phyloP scores from a whole-genome alignment of 2,329 filamentous ascomycete species.

The Hypoxylon sp. region DNA sequence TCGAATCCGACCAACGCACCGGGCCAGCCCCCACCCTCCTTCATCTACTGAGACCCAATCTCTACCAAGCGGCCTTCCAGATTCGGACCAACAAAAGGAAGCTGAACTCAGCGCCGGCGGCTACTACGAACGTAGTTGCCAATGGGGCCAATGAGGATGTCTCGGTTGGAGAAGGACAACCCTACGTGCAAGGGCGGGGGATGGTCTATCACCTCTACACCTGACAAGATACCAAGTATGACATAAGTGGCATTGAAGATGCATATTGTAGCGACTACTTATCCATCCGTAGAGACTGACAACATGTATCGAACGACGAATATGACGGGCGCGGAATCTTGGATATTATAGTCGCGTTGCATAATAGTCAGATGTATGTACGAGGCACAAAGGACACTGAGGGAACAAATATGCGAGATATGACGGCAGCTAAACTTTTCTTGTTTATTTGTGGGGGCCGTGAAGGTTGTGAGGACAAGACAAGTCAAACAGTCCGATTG shows the following conservation, averaged over 20 bases:
- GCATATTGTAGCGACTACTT: conserved; percentile 1
- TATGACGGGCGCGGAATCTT: conserved; percentile 14
- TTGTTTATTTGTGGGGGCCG: conserved; percentile 16
- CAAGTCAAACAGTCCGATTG: neutral
- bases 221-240: conserved; percentile 1
- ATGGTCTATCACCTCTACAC: conserved; percentile 26
- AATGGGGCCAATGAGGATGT: conserved; percentile 30
- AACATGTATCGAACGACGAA: neutral
- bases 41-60: conserved; percentile 13
- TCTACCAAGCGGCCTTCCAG: conserved; percentile 22
- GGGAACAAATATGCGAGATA: conserved; percentile 19
- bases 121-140: conserved; percentile 23
- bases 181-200: conserved; percentile 14
- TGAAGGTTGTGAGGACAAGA: conserved; percentile 10
- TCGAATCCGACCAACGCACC: conserved; percentile 28
- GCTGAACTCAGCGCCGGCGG: conserved; percentile 41
- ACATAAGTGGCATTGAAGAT: conserved; percentile 1
- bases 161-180: conserved; percentile 17
- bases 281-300: conserved; percentile 1
- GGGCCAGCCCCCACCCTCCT: conserved; percentile 35
- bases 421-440: conserved; percentile 14
- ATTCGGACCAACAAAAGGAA: conserved; percentile 39
- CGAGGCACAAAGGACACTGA: conserved; percentile 15
- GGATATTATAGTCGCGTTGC: conserved; percentile 26
- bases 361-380: conserved; percentile 24